Conservation (phyloP, 2,329 filamentous ascomycete genomes). For the Aspergillus brunneoviolaceus region DNA sequence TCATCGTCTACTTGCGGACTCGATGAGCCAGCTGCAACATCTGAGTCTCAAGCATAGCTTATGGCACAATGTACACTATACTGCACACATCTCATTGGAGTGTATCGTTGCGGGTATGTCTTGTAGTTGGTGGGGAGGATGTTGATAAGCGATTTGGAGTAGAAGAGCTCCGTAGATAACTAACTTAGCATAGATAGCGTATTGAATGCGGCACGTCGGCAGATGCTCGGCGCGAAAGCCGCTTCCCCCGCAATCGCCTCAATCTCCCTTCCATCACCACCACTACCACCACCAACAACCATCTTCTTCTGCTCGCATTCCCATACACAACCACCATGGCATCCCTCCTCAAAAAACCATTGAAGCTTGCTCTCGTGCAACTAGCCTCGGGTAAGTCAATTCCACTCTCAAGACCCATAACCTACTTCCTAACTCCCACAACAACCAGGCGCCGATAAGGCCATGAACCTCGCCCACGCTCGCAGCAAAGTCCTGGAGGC, state of each 20-base stretch:
- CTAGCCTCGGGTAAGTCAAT: slow-evolving; percentile 63
- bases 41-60: too few species aligned
- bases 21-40: too few species aligned
- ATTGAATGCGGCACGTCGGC: neutral
- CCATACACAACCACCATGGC: slow-evolving; percentile 42
- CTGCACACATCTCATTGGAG: too few species aligned
- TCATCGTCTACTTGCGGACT: neutral
- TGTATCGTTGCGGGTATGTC: too few species aligned
- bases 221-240: neutral
- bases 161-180: too few species aligned
- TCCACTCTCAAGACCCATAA: neutral
- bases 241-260: slow-evolving; percentile 2
- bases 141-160: neutral
- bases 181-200: too few species aligned
- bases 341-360: slow-evolving; percentile 67
- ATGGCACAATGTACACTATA: too few species aligned
- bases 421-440: neutral
- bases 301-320: neutral
- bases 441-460: slow-evolving; percentile 69
- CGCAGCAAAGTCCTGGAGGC: slow-evolving; percentile 81
- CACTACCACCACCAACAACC: neutral
- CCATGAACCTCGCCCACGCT: slow-evolving; percentile 77
- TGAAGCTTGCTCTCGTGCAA: slow-evolving; percentile 80
- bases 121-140: neutral
- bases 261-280: neutral